Evolutionary conservation across 305 asterid genomes (phyloP).

Genomic region (Petunia hybrid): DNA sequence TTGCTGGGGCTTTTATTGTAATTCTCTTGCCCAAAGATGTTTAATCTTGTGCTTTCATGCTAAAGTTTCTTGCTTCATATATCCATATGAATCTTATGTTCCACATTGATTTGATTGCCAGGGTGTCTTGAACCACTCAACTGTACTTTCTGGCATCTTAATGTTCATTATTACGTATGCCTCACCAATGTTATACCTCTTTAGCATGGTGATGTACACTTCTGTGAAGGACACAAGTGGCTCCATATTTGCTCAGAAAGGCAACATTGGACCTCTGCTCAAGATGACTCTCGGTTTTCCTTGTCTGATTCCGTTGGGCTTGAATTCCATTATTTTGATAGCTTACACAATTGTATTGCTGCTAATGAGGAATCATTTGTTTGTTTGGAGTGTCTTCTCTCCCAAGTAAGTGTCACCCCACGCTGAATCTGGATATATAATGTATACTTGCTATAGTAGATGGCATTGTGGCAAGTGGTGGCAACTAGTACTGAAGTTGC

Average conservation of each 20-base stretch:
- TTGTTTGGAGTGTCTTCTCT: slow-evolving; percentile 95
- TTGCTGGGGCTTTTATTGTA: slow-evolving; percentile 95
- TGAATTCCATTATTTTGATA: slow-evolving; percentile 72
- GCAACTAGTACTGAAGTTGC: no score
- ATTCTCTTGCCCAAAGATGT: slow-evolving; percentile 15
- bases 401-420: slow-evolving; percentile 73
- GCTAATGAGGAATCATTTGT: slow-evolving; percentile 87
- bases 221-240: slow-evolving; percentile 48
- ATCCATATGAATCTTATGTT: slow-evolving; percentile 40
- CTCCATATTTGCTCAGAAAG: slow-evolving; percentile 33
- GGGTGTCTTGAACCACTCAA: slow-evolving; percentile 94
- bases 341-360: slow-evolving; percentile 75
- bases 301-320: slow-evolving; percentile 73
- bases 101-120: slow-evolving; percentile 42
- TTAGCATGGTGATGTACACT: slow-evolving; percentile 64
- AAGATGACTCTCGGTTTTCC: slow-evolving; percentile 64
- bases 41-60: slow-evolving; percentile 13
- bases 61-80: slow-evolving; percentile 23
- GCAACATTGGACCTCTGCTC: slow-evolving; percentile 53
- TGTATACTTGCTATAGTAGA: no score
- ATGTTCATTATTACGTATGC: slow-evolving; percentile 93
- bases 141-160: slow-evolving; percentile 75
- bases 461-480: no score
- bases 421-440: neutral
- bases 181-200: slow-evolving; percentile 76